Evolutionary conservation across 2,329 filamentous ascomycete genomes (phyloP), one percentile per base, ranked within the genome.

Genomic region (Beauveria varroae): DNA sequence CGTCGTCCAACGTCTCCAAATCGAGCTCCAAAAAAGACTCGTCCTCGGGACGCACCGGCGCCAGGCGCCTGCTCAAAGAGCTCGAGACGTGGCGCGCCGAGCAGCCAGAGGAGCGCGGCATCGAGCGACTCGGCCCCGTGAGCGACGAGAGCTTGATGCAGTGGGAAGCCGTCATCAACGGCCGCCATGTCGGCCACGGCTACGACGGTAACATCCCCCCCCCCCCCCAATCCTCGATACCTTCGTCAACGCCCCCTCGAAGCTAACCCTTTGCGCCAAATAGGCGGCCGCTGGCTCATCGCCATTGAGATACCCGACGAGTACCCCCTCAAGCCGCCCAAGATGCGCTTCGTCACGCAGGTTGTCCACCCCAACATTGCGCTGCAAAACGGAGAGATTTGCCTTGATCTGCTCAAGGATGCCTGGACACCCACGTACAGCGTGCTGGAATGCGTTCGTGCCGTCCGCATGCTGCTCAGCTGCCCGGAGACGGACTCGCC

Each of bases 351-450:
- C 78, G 77, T 81, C n/a, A 99, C 92, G 41, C 85, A 86, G 64
- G 86, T 96, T 66, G 89, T 91, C 69, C 92, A 96, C 77, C 87
- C 93, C 53, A 97, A 97, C 75, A 86, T 86, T 37, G 78, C 79
- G 57, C 78, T 83, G 64, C 68, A 81, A 67, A 92, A 86, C 2
- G 95, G 95, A 67, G 93, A 97, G 75, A 95, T 99, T 71, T 99
- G 95, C 74, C 85, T 98, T 30, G 95, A 97, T 71, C 81, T 98
- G 64, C 81, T 99, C 63, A 82, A 83, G 70, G 82, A 87, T 60
- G 82, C 83, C 20, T 98, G 93, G 93, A 89, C 90, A 63, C 90
- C 93, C 1, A 86, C 91, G 20, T 95, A 96, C 74, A 93, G 88
- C 46, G 82, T 98, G 22, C 82, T 88, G 41, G 84, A 88, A 69